These are phyloP conservation scores for Penicillium steckii DNA, from an alignment of 495 filamentous ascomycete genomes.

Conservation along the genomic window DNA sequence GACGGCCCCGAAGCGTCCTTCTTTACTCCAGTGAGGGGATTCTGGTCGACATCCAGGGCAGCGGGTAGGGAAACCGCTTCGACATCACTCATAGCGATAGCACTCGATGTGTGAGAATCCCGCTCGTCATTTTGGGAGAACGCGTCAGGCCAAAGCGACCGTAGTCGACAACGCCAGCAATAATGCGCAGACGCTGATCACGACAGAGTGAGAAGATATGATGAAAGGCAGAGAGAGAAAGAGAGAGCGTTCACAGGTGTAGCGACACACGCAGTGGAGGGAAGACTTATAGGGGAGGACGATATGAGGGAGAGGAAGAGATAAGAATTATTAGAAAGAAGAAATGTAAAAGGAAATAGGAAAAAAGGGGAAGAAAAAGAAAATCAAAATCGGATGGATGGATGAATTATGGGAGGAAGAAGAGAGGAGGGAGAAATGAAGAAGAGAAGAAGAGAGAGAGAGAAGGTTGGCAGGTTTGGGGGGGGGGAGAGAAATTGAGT, in stretches of 20 bases:
- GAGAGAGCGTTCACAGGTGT: conserved; percentile 20
- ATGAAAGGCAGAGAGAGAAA: not conserved
- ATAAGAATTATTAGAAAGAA: not conserved
- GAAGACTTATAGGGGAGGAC: too few species aligned
- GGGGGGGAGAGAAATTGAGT: conserved; percentile 19
- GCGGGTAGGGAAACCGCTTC: conserved; percentile 45
- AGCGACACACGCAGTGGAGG: too few species aligned
- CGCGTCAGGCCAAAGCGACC: conserved; percentile 35
- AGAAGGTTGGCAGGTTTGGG: conserved; percentile 14
- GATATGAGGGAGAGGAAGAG: conserved; percentile 15
- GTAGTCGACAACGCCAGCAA: conserved; percentile 41
- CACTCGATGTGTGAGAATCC: conserved; percentile 42
- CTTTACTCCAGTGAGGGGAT: conserved; percentile 35
- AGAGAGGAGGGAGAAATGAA: conserved; percentile 18
- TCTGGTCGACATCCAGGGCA: conserved; percentile 42
- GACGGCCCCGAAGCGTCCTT: conserved; percentile 29
- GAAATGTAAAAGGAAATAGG: not conserved
- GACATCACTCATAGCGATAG: conserved; percentile 54
- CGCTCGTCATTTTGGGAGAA: conserved; percentile 52
- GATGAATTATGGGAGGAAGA: conserved; percentile 9
- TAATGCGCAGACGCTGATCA: conserved; percentile 38
- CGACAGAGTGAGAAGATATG: not conserved
- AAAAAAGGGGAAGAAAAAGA: conserved; percentile 5
- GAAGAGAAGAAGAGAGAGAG: conserved; percentile 9
- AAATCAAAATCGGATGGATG: too few species aligned